Evolutionary conservation across 192 early-diverging fungal genomes (phyloP).

Genomic region (Backusella mclennaniae): DNA sequence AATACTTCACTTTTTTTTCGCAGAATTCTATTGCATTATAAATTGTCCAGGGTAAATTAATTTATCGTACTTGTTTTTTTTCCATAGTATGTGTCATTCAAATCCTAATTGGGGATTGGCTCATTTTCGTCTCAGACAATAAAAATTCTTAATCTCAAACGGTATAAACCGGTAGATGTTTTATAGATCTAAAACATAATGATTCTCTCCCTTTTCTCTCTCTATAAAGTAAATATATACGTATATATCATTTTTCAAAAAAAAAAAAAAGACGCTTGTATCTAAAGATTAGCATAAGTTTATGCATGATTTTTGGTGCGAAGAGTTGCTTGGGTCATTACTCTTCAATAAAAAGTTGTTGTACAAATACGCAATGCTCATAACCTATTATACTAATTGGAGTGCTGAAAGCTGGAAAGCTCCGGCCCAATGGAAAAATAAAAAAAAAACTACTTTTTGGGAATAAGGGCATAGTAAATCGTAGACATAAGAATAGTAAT

Average conservation of each 20-base stretch:
- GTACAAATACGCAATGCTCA: neutral
- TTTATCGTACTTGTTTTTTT: neutral
- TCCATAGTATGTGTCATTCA: neutral
- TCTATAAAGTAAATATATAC: no score
- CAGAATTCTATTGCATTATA: neutral
- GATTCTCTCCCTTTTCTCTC: neutral
- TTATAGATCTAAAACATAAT: neutral
- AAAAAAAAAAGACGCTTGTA: no score
- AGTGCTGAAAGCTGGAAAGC: neutral
- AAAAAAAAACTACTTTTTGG: no score
- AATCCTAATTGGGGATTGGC: neutral
- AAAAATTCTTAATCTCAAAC: neutral
- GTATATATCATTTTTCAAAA: no score
- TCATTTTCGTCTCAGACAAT: constrained; percentile 2
- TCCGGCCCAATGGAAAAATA: no score
- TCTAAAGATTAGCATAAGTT: no score
- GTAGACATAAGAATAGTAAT: no score
- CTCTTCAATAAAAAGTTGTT: neutral
- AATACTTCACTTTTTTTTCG: neutral
- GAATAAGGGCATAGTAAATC: no score
- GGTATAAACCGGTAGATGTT: neutral
- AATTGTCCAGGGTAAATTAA: neutral
- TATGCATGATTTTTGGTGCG: no score
- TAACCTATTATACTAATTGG: neutral
- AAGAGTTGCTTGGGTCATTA: neutral